These are phyloP conservation scores for Aegle marmelos DNA, from an alignment of 345 rosid species.

Conservation along the genomic window DNA sequence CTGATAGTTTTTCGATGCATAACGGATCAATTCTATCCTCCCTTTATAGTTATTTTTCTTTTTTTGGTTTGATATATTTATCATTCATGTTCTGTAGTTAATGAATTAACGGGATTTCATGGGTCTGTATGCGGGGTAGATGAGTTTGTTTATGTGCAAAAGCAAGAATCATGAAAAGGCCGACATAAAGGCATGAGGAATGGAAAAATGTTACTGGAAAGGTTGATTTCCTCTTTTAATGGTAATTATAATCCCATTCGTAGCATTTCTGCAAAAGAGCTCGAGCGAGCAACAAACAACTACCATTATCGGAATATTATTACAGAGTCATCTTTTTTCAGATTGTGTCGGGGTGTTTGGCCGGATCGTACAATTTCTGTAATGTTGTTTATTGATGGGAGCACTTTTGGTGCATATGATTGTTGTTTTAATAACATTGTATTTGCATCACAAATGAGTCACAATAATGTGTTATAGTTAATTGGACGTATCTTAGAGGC, in stretches of 20 bases:
- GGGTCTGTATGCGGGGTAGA: too few relatives aligned
- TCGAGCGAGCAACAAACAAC: constrained; percentile 15
- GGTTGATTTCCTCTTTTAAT: constrained; percentile 3
- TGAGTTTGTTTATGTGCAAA: too few relatives aligned
- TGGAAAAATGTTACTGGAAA: constrained; percentile 10
- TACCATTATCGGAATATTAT: neutral
- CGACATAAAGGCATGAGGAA: neutral
- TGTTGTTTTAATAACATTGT: constrained; percentile 7
- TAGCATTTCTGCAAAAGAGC: constrained; percentile 11
- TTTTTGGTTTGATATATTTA: too few relatives aligned
- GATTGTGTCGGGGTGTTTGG: constrained; percentile 1
- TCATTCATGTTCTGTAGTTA: too few relatives aligned
- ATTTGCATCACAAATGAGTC: constrained; percentile 20
- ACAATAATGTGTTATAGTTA: constrained; percentile 15
- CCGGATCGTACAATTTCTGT: constrained; percentile 9
- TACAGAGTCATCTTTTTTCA: too few relatives aligned
- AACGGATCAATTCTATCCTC: too few relatives aligned
- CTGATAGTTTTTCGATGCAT: too few relatives aligned
- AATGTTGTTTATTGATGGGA: neutral
- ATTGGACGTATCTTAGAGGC: constrained; percentile 26
- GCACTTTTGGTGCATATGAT: too few relatives aligned
- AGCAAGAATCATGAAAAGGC: too few relatives aligned
- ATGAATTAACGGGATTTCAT: too few relatives aligned
- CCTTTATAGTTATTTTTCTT: too few relatives aligned
- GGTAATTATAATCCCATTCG: constrained; percentile 3